These are phyloP conservation scores for Arabis alpina DNA, from an alignment of 345 rosid genomes.

Conservation along the genomic window DNA sequence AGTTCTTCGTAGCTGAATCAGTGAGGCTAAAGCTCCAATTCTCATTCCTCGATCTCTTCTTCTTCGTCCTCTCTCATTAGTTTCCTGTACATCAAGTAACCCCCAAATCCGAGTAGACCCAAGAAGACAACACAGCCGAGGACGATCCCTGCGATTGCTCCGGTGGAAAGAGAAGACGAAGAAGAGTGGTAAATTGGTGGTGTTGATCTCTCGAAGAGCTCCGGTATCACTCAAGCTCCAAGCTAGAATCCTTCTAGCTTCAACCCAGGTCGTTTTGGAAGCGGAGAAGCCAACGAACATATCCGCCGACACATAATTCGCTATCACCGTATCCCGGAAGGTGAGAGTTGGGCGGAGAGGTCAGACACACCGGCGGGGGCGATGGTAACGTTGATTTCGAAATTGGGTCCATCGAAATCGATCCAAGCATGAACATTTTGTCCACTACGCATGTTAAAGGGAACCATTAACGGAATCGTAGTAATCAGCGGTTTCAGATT, in stretches of 20 bases:
- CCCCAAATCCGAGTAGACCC: slow-evolving; percentile 43
- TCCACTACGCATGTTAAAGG: slow-evolving; percentile 66
- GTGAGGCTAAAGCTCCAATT: slow-evolving; percentile 92
- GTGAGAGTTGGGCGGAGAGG: slow-evolving; percentile 65
- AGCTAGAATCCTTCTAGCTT: slow-evolving; percentile 71
- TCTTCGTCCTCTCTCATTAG: slow-evolving; percentile 50
- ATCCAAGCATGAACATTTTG: slow-evolving; percentile 85
- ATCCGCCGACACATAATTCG: slow-evolving; percentile 72
- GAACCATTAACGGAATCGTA: slow-evolving; percentile 57
- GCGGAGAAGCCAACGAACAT: slow-evolving; percentile 88
- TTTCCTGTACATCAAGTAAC: slow-evolving; percentile 55
- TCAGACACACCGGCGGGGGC: slow-evolving; percentile 68
- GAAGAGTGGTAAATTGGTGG: slow-evolving; percentile 68
- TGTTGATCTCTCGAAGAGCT: slow-evolving; percentile 61
- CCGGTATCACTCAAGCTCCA: slow-evolving; percentile 90
- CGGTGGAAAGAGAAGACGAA: slow-evolving; percentile 57
- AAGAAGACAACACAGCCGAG: slow-evolving; percentile 55
- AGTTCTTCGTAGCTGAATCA: slow-evolving; percentile 82
- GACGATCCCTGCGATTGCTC: slow-evolving; percentile 70
- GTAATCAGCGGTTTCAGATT: slow-evolving; percentile 55
- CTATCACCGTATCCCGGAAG: slow-evolving; percentile 61
- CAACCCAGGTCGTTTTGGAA: slow-evolving; percentile 70
- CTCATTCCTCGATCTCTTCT: slow-evolving; percentile 86
- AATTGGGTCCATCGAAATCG: slow-evolving; percentile 66
- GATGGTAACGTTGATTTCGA: slow-evolving; percentile 72